These are phyloP conservation scores for Trichoderma sp. DNA, from an alignment of 2,329 filamentous ascomycete species.

Conservation along the genomic window DNA sequence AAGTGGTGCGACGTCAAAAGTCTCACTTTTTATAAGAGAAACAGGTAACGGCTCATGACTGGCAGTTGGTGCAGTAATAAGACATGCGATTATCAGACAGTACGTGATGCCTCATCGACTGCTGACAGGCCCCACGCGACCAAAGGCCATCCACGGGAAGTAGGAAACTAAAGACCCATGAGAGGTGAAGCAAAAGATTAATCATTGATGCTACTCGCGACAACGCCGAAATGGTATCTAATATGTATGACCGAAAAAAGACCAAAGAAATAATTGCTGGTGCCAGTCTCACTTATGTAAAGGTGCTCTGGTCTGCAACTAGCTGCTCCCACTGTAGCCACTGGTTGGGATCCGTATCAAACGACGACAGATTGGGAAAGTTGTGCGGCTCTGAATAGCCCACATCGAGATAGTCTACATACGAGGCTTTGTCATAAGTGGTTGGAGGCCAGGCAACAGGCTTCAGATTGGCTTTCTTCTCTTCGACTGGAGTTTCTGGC, in stretches of 20 bases:
- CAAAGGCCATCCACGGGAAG: neutral
- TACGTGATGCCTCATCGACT: neutral
- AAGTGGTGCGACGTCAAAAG: neutral
- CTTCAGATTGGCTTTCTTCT: neutral
- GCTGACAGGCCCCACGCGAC: neutral
- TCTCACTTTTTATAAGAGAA: neutral
- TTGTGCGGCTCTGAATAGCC: conserved; percentile 1
- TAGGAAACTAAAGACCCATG: neutral
- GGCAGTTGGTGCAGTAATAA: neutral
- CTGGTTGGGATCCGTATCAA: conserved; percentile 9
- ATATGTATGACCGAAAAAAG: neutral
- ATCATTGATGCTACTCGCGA: neutral
- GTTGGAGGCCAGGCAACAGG: neutral
- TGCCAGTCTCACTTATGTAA: neutral
- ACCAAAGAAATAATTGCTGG: neutral
- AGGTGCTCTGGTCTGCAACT: neutral
- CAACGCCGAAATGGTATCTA: neutral
- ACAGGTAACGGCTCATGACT: neutral
- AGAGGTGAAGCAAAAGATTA: neutral
- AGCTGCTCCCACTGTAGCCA: conserved; percentile 16
- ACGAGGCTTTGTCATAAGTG: neutral
- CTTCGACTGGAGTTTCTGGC: neutral
- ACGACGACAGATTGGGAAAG: neutral
- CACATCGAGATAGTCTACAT: neutral
- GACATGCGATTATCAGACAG: neutral